Evolutionary conservation across 129 eudicot genomes (phyloP).

Genomic region (Flaveria sonorensis): DNA sequence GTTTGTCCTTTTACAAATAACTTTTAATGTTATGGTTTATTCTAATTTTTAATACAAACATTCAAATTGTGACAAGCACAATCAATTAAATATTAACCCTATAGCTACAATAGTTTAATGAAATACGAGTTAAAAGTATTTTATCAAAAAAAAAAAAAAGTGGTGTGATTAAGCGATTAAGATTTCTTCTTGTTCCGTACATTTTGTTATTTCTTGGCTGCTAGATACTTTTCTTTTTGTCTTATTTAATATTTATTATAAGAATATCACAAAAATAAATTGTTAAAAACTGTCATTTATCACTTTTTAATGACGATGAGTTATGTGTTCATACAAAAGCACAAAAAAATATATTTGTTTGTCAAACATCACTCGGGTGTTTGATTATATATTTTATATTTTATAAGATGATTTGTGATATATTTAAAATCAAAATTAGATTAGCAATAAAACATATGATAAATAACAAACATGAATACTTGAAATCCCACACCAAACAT

Average conservation of each 20-base stretch:
- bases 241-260: neutral
- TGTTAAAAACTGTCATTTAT: neutral
- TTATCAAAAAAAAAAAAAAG: neutral
- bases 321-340: neutral
- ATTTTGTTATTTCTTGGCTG: neutral
- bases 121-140: neutral
- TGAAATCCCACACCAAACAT: too few species aligned
- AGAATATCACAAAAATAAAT: neutral
- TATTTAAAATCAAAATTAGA: too few species aligned
- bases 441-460: too few species aligned
- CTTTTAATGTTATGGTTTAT: constrained; percentile 7
- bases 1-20: constrained; percentile 9
- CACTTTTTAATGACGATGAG: constrained; percentile 6
- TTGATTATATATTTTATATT: too few species aligned
- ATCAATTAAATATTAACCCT: neutral
- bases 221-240: neutral
- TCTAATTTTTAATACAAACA: neutral
- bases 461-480: too few species aligned
- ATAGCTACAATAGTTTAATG: neutral
- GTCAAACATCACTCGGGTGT: too few species aligned
- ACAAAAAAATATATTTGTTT: too few species aligned
- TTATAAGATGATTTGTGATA: too few species aligned
- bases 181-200: constrained; percentile 8
- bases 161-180: constrained; percentile 15
- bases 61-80: neutral